phyloP scores from a whole-genome alignment of 345 rosid genomes.

The Hevea brasiliensis region DNA sequence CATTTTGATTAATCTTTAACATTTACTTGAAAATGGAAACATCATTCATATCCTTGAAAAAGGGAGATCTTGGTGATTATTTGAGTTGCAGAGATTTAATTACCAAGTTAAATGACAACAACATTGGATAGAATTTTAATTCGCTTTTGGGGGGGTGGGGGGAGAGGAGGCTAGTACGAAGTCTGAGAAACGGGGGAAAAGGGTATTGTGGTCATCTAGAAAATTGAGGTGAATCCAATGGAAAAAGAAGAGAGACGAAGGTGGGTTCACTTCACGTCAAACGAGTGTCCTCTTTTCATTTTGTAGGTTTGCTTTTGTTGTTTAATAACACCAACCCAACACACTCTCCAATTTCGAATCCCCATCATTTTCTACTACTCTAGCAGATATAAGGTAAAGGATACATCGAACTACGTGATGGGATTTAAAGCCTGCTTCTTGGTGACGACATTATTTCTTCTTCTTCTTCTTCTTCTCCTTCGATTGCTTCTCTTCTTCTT shows the following conservation, averaged over 20 bases:
- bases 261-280: conserved; percentile 39
- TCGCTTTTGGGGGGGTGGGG: too few relatives aligned
- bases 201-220: conserved; percentile 23
- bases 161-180: too few relatives aligned
- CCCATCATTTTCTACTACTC: conserved; percentile 41
- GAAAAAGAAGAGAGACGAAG: not conserved
- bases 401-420: conserved; percentile 52
- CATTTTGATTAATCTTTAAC: not conserved
- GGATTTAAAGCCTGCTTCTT: conserved; percentile 44
- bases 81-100: too few relatives aligned
- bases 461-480: conserved; percentile 20
- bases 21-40: not conserved
- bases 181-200: not conserved
- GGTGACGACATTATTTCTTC: conserved; percentile 43
- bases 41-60: not conserved
- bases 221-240: not conserved
- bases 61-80: too few relatives aligned
- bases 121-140: too few relatives aligned
- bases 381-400: conserved; percentile 32
- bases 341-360: conserved; percentile 41
- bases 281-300: conserved; percentile 37
- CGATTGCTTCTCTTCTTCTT: not conserved
- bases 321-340: conserved; percentile 32
- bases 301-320: conserved; percentile 45
- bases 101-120: too few relatives aligned